These are phyloP conservation scores for Tephrocybe sp. DNA, from an alignment of 768 basidiomycete species.

Conservation along the genomic window DNA sequence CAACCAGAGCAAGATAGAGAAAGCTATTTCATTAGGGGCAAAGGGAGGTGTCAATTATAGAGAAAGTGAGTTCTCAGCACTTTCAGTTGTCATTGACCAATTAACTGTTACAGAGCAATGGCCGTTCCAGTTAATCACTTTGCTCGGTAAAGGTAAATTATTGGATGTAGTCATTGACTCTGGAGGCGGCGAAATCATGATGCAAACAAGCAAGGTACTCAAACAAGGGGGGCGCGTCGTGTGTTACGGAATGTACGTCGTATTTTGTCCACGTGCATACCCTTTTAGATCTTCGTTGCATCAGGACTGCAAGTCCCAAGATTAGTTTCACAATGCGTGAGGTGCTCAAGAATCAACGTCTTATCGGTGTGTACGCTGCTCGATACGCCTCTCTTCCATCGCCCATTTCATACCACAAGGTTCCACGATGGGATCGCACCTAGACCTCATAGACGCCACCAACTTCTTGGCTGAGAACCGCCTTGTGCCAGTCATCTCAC, in stretches of 20 bases:
- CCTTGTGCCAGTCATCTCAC: constrained; percentile 70
- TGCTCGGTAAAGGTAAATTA: constrained; percentile 36
- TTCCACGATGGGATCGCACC: constrained; percentile 81
- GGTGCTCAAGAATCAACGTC: constrained; percentile 70
- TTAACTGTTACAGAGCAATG: constrained; percentile 41
- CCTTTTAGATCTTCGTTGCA: not conserved
- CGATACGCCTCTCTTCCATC: not conserved
- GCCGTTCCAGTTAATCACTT: constrained; percentile 44
- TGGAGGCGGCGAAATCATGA: constrained; percentile 66
- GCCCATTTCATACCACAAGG: constrained; percentile 38
- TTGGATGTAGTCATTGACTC: constrained; percentile 71
- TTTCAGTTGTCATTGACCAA: too few species aligned
- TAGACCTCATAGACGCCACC: constrained; percentile 73
- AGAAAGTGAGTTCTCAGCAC: constrained; percentile 43
- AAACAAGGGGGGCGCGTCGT: constrained; percentile 59
- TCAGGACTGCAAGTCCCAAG: constrained; percentile 60
- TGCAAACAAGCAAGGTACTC: constrained; percentile 46
- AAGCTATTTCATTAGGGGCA: constrained; percentile 68
- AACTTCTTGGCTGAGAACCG: constrained; percentile 63
- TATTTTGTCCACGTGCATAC: not conserved
- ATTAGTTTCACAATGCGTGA: constrained; percentile 77
- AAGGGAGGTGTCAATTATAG: constrained; percentile 78
- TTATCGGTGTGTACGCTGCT: constrained; percentile 54
- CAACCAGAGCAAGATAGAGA: constrained; percentile 63
- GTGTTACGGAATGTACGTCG: constrained; percentile 66